Percentiles rank a stretch among this genome's conserved stretches.
Evolutionary conservation across 768 basidiomycete species (phyloP).

Genomic region (Mycena floridula): DNA sequence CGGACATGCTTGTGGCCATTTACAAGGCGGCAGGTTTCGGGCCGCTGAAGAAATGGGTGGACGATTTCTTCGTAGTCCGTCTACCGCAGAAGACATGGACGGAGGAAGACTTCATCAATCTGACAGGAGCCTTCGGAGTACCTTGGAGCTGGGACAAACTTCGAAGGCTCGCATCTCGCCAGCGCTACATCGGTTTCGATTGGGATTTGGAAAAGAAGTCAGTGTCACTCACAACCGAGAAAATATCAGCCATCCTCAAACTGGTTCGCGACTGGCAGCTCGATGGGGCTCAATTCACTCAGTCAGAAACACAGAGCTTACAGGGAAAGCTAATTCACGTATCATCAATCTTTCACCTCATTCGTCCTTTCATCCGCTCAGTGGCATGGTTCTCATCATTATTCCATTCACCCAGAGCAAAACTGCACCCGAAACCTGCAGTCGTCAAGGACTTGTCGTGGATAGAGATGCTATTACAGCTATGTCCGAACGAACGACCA

Average conservation of each 20-base stretch:
- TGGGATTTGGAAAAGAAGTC: slow-evolving; percentile 22
- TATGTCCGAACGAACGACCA: slow-evolving; percentile 13
- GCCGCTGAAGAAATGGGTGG: slow-evolving; percentile 31
- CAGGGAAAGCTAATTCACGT: slow-evolving; percentile 27
- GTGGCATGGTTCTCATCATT: slow-evolving; percentile 13
- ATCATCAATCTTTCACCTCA: slow-evolving; percentile 17
- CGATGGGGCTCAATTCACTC: neutral
- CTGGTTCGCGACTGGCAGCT: slow-evolving; percentile 11
- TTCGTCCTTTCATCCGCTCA: slow-evolving; percentile 18
- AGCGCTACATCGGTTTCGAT: slow-evolving; percentile 26
- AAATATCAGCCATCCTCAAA: slow-evolving; percentile 9
- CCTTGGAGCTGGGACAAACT: slow-evolving; percentile 27
- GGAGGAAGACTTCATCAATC: slow-evolving; percentile 20
- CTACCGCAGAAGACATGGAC: slow-evolving; percentile 9
- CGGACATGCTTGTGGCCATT: too few species aligned
- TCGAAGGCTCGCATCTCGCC: slow-evolving; percentile 9
- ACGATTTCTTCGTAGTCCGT: slow-evolving; percentile 19
- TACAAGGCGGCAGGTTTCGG: too few species aligned
- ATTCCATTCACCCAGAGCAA: slow-evolving; percentile 13
- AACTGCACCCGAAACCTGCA: slow-evolving; percentile 3
- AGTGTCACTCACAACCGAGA: slow-evolving; percentile 19
- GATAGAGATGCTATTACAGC: slow-evolving; percentile 10
- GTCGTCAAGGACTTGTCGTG: slow-evolving; percentile 18
- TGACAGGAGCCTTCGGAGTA: slow-evolving; percentile 19
- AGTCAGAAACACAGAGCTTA: slow-evolving; percentile 16